A percentile compares a stretch with the other conserved stretches of the same genome.
Evolutionary conservation across 371 early-diverging fungal genomes (phyloP).

Genomic region (Mortierella sp.): DNA sequence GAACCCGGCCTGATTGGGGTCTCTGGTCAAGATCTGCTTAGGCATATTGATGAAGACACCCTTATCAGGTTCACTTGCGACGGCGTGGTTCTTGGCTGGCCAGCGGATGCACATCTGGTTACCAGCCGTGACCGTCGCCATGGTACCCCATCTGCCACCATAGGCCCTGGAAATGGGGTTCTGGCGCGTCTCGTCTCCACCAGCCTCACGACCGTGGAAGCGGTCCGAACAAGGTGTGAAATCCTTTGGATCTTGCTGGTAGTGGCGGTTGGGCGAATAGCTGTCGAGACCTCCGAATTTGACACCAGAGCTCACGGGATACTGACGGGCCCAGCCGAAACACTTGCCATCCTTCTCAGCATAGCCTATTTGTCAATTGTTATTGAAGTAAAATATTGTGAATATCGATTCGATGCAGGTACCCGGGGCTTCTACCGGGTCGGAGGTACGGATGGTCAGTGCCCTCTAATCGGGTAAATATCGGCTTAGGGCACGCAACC

Average conservation of each 20-base stretch:
- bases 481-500: too few species aligned
- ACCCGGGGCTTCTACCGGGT: too few species aligned
- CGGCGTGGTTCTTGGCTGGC: conserved; percentile 60
- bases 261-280: conserved; percentile 27
- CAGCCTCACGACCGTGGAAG: conserved; percentile 16
- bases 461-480: too few species aligned
- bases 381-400: too few species aligned
- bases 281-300: conserved; percentile 33
- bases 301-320: conserved; percentile 11
- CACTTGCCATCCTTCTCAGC: conserved; percentile 22
- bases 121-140: conserved; percentile 63
- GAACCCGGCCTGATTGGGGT: conserved; percentile 33
- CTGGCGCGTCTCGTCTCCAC: conserved; percentile 46
- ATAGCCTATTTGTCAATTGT: too few species aligned
- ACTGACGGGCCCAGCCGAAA: conserved; percentile 42
- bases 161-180: conserved; percentile 43
- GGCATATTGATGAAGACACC: conserved; percentile 51
- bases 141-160: conserved; percentile 24
- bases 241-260: conserved; percentile 29
- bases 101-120: conserved; percentile 67
- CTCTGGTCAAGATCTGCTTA: conserved; percentile 2
- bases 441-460: too few species aligned
- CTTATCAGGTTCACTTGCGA: conserved; percentile 8
- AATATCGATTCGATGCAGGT: too few species aligned
- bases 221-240: conserved; percentile 35